Conservation (phyloP, 2,329 filamentous ascomycete genomes). For the Claviceps maximensis region DNA sequence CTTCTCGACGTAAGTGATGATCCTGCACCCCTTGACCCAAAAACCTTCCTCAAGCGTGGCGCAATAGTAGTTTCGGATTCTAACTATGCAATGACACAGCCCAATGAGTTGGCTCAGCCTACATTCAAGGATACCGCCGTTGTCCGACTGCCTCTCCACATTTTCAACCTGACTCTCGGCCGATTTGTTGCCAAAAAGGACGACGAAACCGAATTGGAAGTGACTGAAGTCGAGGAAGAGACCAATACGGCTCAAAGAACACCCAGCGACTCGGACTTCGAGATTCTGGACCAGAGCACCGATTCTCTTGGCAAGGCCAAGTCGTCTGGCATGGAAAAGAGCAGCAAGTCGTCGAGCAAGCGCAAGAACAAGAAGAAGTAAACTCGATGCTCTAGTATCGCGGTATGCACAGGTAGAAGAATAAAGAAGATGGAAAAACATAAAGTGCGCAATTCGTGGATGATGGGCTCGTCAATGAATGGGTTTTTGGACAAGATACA, state of each 20-base stretch:
- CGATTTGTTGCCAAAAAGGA: slow-evolving; percentile 31
- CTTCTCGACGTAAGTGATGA: slow-evolving; percentile 66
- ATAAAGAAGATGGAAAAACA: neutral
- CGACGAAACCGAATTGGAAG: slow-evolving; percentile 23
- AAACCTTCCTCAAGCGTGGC: neutral
- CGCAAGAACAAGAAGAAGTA: slow-evolving; percentile 8
- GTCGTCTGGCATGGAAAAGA: slow-evolving; percentile 32
- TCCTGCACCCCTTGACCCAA: neutral
- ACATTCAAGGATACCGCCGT: slow-evolving; percentile 73
- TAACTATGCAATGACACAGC: slow-evolving; percentile 32
- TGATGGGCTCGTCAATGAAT: neutral
- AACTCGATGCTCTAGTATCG: neutral
- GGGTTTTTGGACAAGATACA: neutral
- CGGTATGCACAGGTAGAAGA: neutral
- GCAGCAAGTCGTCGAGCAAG: slow-evolving; percentile 11
- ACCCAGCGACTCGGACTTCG: slow-evolving; percentile 48
- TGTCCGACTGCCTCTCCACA: slow-evolving; percentile 62
- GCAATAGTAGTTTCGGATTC: neutral
- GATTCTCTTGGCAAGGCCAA: slow-evolving; percentile 40
- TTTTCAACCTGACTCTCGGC: slow-evolving; percentile 45
- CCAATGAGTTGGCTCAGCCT: slow-evolving; percentile 65
- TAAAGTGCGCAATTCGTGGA: neutral
- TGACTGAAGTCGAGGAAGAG: slow-evolving; percentile 29
- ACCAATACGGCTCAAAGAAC: slow-evolving; percentile 38
- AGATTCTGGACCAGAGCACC: slow-evolving; percentile 48